These are phyloP conservation scores for Suillus fuscotomentosus DNA, from an alignment of 768 basidiomycete species.

Conservation along the genomic window DNA sequence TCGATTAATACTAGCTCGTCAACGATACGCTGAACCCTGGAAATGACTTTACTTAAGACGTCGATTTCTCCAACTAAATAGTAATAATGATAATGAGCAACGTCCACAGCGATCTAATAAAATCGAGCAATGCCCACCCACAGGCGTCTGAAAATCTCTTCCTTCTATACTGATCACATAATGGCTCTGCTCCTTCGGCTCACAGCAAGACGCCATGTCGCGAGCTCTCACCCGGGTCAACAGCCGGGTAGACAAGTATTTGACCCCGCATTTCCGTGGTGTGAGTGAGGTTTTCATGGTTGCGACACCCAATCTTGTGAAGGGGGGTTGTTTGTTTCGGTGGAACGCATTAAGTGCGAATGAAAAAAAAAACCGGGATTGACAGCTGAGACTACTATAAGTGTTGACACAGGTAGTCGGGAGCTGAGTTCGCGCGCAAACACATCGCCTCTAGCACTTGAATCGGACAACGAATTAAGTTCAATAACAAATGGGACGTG, in stretches of 20 bases:
- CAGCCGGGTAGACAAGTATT: constrained; percentile 31
- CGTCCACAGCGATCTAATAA: background rate
- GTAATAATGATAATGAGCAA: background rate
- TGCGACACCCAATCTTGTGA: background rate
- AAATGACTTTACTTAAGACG: constrained; percentile 16
- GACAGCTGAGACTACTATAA: constrained; percentile 25
- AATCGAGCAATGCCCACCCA: constrained; percentile 28
- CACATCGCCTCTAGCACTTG: constrained; percentile 31
- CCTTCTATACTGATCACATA: constrained; percentile 31
- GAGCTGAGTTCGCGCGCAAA: constrained; percentile 32
- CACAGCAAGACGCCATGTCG: constrained; percentile 24
- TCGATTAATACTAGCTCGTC: background rate
- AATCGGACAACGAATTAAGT: background rate
- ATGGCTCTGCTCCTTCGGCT: constrained; percentile 31
- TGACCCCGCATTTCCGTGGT: constrained; percentile 33
- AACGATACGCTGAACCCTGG: constrained; percentile 17
- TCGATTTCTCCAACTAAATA: constrained; percentile 15
- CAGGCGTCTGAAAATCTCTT: constrained; percentile 26
- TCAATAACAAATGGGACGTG: background rate
- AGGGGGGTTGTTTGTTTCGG: background rate
- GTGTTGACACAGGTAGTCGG: constrained; percentile 20
- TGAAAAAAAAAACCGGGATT: constrained; percentile 32
- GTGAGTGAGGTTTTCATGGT: constrained; percentile 15
- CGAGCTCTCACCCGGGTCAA: constrained; percentile 8
- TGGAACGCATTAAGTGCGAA: constrained; percentile 23